These are phyloP conservation scores for Phyllachora maydis DNA, from an alignment of 2,329 filamentous ascomycete genomes.

Conservation along the genomic window DNA sequence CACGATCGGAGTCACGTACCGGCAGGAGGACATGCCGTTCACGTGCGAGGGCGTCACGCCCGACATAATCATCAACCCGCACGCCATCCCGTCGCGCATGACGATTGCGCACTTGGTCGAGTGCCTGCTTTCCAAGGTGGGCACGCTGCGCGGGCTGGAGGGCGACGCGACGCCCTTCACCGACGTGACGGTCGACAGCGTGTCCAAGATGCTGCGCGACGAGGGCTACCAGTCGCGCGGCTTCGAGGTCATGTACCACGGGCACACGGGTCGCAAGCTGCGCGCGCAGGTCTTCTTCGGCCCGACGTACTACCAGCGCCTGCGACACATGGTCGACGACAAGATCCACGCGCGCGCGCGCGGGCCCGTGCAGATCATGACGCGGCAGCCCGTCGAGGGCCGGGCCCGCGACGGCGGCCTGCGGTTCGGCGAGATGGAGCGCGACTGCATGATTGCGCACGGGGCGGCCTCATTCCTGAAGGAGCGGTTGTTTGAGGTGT, in stretches of 20 bases:
- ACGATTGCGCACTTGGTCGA: constrained; percentile 99
- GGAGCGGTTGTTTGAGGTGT: constrained; percentile 91
- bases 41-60: constrained; percentile 78
- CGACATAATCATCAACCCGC: constrained; percentile 96
- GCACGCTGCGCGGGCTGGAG: constrained; percentile 80
- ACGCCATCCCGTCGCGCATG: constrained; percentile 99
- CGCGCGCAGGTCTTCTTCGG: constrained; percentile 91
- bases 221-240: constrained; percentile 93
- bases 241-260: constrained; percentile 98
- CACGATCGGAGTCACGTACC: constrained; percentile 95
- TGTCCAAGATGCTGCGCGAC: constrained; percentile 68
- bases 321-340: constrained; percentile 98
- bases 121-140: constrained; percentile 92
- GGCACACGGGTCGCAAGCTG: constrained; percentile 86
- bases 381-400: constrained; percentile 92
- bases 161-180: constrained; percentile 97
- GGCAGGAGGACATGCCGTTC: constrained; percentile 98
- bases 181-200: constrained; percentile 85
- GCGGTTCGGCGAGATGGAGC: constrained; percentile 99
- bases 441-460: constrained; percentile 99
- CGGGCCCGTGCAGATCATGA: constrained; percentile 92
- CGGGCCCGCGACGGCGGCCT: constrained; percentile 93
- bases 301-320: constrained; percentile 94
- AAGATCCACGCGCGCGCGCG: constrained; percentile 99
- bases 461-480: constrained; percentile 93